Percentiles rank a stretch among this genome's conserved stretches.
Conservation (phyloP, 805 yeast species). For the Cyberlindnera euphorbiae region DNA sequence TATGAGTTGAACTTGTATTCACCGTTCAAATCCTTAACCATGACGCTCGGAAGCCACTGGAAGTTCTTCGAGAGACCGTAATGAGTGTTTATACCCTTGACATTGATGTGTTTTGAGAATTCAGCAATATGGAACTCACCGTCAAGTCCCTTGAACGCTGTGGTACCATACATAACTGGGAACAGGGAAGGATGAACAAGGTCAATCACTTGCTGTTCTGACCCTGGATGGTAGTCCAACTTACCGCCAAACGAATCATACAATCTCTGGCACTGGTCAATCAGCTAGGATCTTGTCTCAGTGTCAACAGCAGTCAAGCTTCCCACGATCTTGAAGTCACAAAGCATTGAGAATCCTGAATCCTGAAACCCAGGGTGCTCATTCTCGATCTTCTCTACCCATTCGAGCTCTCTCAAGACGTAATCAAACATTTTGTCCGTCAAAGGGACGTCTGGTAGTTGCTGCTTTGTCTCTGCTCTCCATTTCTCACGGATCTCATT, state of each 20-base stretch:
- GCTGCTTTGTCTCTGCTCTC: slow-evolving; percentile 3
- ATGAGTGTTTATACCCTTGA: background rate
- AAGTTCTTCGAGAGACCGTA: slow-evolving; percentile 2
- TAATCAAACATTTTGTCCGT: slow-evolving; percentile 7
- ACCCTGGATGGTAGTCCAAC: slow-evolving; percentile 11
- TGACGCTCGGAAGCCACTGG: slow-evolving; percentile 8
- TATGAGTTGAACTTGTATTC: slow-evolving; percentile 3
- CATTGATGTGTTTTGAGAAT: slow-evolving; percentile 1
- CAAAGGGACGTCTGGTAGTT: slow-evolving; percentile 1
- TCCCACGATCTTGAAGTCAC: slow-evolving; percentile 3
- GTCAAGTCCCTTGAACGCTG: background rate
- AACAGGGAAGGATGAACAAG: slow-evolving; percentile 10
- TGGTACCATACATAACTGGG: slow-evolving; percentile 10
- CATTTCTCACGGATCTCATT: slow-evolving; percentile 1
- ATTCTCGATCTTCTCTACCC: slow-evolving; percentile 8
- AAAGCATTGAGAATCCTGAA: slow-evolving; percentile 3
- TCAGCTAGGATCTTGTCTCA: background rate
- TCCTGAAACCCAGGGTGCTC: background rate
- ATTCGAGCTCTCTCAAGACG: slow-evolving; percentile 6
- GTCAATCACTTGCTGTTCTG: slow-evolving; percentile 8
- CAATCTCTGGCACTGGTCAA: slow-evolving; percentile 1
- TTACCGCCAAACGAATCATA: slow-evolving; percentile 4
- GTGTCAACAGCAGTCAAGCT: slow-evolving; percentile 2
- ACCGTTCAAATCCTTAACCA: background rate
- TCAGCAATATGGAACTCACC: background rate